phyloP scores from a whole-genome alignment of 2,329 filamentous ascomycete genomes.

The Aspergillus caelatus region DNA sequence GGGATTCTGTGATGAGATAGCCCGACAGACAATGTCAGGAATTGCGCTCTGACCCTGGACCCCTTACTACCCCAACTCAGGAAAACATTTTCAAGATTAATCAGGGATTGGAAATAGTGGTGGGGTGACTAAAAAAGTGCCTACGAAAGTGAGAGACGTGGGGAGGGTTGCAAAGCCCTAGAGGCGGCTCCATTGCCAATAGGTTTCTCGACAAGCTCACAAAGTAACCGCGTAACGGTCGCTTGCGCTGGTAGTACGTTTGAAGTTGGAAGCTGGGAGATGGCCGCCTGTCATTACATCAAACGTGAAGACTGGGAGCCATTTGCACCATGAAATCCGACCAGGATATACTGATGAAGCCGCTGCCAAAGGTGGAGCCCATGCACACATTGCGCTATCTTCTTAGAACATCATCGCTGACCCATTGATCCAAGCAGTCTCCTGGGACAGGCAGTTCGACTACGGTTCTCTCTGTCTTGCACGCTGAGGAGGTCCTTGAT shows the following conservation, averaged over 20 bases:
- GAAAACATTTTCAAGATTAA: too few species aligned
- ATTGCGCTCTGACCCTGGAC: not conserved
- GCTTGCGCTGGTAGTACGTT: not conserved
- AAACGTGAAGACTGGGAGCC: not conserved
- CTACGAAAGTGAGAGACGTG: not conserved
- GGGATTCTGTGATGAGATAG: not conserved
- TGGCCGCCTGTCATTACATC: not conserved
- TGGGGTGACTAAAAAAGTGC: not conserved
- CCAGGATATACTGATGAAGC: conserved; percentile 6
- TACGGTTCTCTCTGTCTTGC: conserved; percentile 20
- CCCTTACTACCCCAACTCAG: not conserved
- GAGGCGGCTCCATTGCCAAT: not conserved
- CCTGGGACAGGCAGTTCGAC: conserved; percentile 2
- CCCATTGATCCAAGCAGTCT: not conserved
- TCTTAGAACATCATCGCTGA: not conserved
- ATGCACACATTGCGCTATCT: too few species aligned
- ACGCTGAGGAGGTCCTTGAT: conserved; percentile 65
- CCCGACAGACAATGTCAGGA: not conserved
- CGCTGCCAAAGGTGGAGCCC: conserved; percentile 2
- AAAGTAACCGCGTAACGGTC: not conserved
- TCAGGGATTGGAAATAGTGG: not conserved
- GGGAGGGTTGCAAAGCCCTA: not conserved
- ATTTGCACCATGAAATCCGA: not conserved
- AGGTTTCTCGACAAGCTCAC: not conserved
- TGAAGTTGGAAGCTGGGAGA: not conserved